Base-by-base conservation (phyloP, 2,329 filamentous ascomycete genomes). In the Achaetomium macrosporum region DNA sequence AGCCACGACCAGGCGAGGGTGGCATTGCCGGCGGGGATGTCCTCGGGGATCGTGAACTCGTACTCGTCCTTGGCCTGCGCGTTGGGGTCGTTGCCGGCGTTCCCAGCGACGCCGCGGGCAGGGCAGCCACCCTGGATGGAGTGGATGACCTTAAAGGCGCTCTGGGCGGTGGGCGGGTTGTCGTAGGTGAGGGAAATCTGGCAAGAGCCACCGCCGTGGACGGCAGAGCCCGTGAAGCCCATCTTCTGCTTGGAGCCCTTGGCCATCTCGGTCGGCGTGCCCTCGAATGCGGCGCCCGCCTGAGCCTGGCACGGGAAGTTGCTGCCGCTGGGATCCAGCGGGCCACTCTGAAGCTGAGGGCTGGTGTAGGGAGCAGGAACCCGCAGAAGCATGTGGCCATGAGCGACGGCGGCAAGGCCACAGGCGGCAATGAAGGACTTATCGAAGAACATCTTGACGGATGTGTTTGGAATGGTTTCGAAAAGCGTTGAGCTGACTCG, bases 1-100 rank as follows among this genome's bases (percentile, higher is more conserved):
- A 95, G 83, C 93, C 93, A 97, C 0, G 90, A 90, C 90, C 91
- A 97, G 0, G 89, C 89, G 5, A 97, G 76, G 0, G 84, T 88
- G 25, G 87, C 91, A 39, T 90, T 79, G 4, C 92, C 93, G 1
- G 84, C 73, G 9, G 84, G 81, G 43, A 96, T 77, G 19, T 84
- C 80, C 0, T 76, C 67, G 0, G 91, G 92, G 6, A 96, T 82
- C 0, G 72, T 79, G 71, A 85, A 95, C 30, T 81, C 72, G 69
- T 88, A 93, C 0, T 71, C 74, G 64, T 77, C 77, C 0, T 82
- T 77, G 36, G 77, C 72, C 0, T 57, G 56, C 0, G 68, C 68
- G 2, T 63, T 60, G 6, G 81, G 67, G 46, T 76, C 68, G 3
- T 73, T 71, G 2, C 72, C 74, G 42, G 84, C 61, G 68, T 90